Conservation (phyloP, 495 filamentous ascomycete species). For the Oleoguttula mirabilis region DNA sequence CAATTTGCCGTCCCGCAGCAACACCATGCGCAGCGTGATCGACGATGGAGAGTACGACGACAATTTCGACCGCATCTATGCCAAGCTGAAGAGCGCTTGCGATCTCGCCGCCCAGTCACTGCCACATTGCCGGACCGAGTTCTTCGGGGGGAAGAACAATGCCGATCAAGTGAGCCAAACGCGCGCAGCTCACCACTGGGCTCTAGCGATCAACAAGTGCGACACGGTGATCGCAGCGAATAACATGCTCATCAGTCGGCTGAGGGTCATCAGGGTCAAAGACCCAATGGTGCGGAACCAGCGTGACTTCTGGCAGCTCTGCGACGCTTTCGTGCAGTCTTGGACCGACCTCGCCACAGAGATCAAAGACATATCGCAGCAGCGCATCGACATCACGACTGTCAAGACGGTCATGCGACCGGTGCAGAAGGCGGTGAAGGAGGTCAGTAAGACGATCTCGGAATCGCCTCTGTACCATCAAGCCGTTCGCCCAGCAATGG, state of each 20-base stretch:
- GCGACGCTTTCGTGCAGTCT: slow-evolving; percentile 61
- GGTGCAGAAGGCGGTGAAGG: slow-evolving; percentile 62
- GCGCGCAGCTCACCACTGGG: slow-evolving; percentile 48
- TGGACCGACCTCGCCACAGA: slow-evolving; percentile 62
- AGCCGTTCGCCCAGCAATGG: slow-evolving; percentile 15
- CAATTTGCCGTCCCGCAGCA: slow-evolving; percentile 27
- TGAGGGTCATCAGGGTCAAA: slow-evolving; percentile 72
- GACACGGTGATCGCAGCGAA: slow-evolving; percentile 51
- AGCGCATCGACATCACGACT: slow-evolving; percentile 46
- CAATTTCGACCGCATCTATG: slow-evolving; percentile 67
- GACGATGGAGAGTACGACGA: slow-evolving; percentile 65
- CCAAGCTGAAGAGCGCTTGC: slow-evolving; percentile 54
- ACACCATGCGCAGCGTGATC: slow-evolving; percentile 38
- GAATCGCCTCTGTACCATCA: slow-evolving; percentile 61
- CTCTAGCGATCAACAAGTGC: slow-evolving; percentile 53
- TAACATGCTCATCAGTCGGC: slow-evolving; percentile 51
- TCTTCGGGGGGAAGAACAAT: slow-evolving; percentile 39
- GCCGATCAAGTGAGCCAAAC: slow-evolving; percentile 33
- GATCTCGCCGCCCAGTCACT: slow-evolving; percentile 54
- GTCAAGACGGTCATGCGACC: slow-evolving; percentile 60
- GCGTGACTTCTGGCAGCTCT: slow-evolving; percentile 69
- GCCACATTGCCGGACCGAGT: slow-evolving; percentile 51
- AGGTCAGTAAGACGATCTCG: slow-evolving; percentile 60
- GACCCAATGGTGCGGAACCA: slow-evolving; percentile 65
- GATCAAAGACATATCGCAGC: slow-evolving; percentile 50